Conservation (phyloP, 2,329 filamentous ascomycete species). For the Fusarium sp. region DNA sequence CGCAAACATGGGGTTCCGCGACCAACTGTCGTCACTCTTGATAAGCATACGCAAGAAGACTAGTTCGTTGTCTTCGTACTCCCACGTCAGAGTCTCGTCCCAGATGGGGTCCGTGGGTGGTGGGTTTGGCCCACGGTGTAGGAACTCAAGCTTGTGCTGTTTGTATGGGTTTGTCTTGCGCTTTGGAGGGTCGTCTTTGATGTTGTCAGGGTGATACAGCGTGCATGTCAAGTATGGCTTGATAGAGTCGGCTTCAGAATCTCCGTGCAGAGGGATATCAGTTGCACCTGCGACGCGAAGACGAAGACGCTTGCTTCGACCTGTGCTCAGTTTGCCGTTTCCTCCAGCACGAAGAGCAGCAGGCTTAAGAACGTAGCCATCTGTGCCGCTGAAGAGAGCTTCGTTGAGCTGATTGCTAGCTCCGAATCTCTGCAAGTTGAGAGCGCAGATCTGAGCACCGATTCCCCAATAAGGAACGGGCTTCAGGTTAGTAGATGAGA, state of each 20-base stretch:
- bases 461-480: constrained; percentile 74
- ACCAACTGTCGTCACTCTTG: constrained; percentile 74
- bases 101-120: constrained; percentile 71
- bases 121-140: constrained; percentile 70
- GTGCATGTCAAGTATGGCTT: constrained; percentile 75
- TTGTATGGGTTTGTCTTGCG: constrained; percentile 72
- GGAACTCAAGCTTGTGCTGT: constrained; percentile 67
- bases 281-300: constrained; percentile 73
- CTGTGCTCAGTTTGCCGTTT: constrained; percentile 60
- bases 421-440: constrained; percentile 78
- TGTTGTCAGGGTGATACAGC: constrained; percentile 68
- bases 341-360: constrained; percentile 68
- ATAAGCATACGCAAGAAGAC: constrained; percentile 73
- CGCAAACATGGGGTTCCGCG: constrained; percentile 71
- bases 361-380: constrained; percentile 75
- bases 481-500: constrained; percentile 73
- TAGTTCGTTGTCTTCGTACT: constrained; percentile 75
- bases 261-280: constrained; percentile 67
- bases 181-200: constrained; percentile 65
- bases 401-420: constrained; percentile 76
- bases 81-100: constrained; percentile 76
- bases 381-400: constrained; percentile 73
- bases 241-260: constrained; percentile 64
- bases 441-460: constrained; percentile 75
- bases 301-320: constrained; percentile 62